These are phyloP conservation scores for Fusarium sp. DNA, from an alignment of 2,329 filamentous ascomycete genomes.

Conservation along the genomic window DNA sequence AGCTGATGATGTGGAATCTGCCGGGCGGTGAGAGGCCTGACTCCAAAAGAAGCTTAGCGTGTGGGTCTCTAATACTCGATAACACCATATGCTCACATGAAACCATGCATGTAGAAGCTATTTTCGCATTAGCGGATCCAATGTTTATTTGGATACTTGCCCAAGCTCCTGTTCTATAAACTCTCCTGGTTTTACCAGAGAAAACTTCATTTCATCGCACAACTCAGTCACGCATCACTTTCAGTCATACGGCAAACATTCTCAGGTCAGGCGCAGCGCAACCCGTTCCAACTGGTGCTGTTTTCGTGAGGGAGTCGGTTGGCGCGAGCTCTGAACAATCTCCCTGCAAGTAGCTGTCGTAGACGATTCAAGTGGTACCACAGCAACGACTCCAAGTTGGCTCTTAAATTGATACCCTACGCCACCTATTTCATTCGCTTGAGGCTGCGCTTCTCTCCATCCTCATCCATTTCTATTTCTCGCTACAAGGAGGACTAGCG, in stretches of 20 bases:
- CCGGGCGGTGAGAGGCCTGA: constrained; percentile 49
- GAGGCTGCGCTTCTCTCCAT: background rate
- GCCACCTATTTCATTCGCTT: constrained; percentile 12
- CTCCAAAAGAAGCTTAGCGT: constrained; percentile 15
- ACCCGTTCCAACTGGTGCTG: constrained; percentile 10
- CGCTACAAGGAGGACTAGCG: background rate
- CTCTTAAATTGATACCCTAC: constrained; percentile 38
- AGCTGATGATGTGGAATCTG: constrained; percentile 49
- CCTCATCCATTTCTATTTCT: constrained; percentile 1
- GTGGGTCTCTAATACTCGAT: constrained; percentile 33
- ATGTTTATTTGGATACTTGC: constrained; percentile 40
- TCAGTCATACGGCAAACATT: constrained; percentile 24
- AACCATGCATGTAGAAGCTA: constrained; percentile 42
- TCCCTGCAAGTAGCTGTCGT: constrained; percentile 46
- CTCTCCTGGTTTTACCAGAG: constrained; percentile 40
- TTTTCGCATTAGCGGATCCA: constrained; percentile 21
- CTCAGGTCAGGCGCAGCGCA: constrained; percentile 17
- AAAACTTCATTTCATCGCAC: constrained; percentile 37
- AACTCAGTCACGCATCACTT: constrained; percentile 32
- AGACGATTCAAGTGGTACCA: constrained; percentile 45
- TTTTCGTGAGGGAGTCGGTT: constrained; percentile 20
- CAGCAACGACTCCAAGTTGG: constrained; percentile 39
- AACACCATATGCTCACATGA: constrained; percentile 28
- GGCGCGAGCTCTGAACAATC: constrained; percentile 34
- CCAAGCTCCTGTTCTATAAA: constrained; percentile 39